Evolutionary conservation across 495 filamentous ascomycete genomes (phyloP), one percentile per base, ranked within the genome.

Genomic region (Penicillium atrosanguineum): DNA sequence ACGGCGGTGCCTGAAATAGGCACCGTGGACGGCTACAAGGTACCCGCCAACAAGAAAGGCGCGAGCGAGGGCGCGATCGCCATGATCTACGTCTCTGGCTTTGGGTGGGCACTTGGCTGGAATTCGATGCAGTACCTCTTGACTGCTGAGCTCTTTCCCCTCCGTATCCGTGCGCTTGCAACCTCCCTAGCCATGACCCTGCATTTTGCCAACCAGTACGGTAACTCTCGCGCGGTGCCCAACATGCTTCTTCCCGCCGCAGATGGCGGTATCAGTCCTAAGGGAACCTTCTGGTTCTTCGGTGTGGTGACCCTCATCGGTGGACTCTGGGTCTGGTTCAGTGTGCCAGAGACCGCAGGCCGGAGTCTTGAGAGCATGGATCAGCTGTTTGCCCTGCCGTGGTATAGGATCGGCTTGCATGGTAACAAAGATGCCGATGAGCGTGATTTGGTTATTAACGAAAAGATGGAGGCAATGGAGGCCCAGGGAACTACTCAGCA

Each of bases 81-180:
- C 25, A 83, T 85, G 79, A 86, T 89, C 46, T 89, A 83, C 55
- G 34, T 89, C 39, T 84, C 79, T 0, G 84, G 83, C 3, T 66
- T 80, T 15, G 85, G 87, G 2, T 90, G 87, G 86, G 85, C 86
- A 0, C 70, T 89, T 0, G 87, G 87, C 44, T 90, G 86, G 85
- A 89, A 88, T 61, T 79, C 75, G 5, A 87, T 89, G 74, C 87
- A 88, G 59, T 91, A 89, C 53, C 77, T 91, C 1, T 75, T 90
- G 44, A 88, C 85, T 20, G 83, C 86, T 0, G 88, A 91, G 62
- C 77, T 91, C 29, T 91, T 87, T 69, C 87, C 87, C 2, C 70
- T 88, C 28, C 69, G 75, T 6, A 78, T 78, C 50, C 74, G 74
- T 20, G 74, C 74, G 7, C 58, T 78, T 20, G 65, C 66, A 7